These are phyloP conservation scores for Fusarium abutilonis DNA, from an alignment of 2,329 filamentous ascomycete genomes.

Conservation along the genomic window DNA sequence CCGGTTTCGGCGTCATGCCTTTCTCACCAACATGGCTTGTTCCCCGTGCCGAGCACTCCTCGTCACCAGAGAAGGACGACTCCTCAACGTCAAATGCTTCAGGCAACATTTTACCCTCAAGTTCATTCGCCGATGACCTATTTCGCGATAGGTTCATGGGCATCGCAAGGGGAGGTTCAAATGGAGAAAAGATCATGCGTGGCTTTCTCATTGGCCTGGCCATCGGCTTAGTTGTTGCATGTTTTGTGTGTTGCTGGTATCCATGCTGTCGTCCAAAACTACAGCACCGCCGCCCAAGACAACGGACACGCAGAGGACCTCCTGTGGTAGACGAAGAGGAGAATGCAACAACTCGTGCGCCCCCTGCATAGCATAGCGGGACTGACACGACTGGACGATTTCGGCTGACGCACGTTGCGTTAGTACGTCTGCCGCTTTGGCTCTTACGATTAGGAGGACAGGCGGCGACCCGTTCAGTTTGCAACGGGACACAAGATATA, in stretches of 20 bases:
- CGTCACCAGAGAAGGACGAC: slow-evolving; percentile 1
- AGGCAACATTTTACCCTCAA: slow-evolving; percentile 21
- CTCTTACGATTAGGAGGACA: neutral
- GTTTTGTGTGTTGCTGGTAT: slow-evolving; percentile 50
- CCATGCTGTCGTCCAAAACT: slow-evolving; percentile 44
- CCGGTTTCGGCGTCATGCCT: slow-evolving; percentile 25
- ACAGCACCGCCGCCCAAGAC: slow-evolving; percentile 32
- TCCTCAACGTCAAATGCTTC: slow-evolving; percentile 27
- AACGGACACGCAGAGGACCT: slow-evolving; percentile 31
- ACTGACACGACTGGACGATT: neutral
- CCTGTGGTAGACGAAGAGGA: slow-evolving; percentile 33
- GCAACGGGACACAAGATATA: neutral
- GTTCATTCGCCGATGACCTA: slow-evolving; percentile 41
- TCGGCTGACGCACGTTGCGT: neutral
- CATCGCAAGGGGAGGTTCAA: slow-evolving; percentile 46
- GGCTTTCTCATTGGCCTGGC: slow-evolving; percentile 50
- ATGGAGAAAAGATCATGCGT: slow-evolving; percentile 48
- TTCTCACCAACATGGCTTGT: slow-evolving; percentile 17
- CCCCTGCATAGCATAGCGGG: slow-evolving; percentile 26
- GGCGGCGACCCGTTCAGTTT: neutral
- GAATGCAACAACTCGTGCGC: slow-evolving; percentile 16
- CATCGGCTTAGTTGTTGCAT: slow-evolving; percentile 47
- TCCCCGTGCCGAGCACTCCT: slow-evolving; percentile 28
- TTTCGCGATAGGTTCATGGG: slow-evolving; percentile 45
- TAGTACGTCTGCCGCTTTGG: too few species aligned